phyloP scores from a whole-genome alignment of 108 stramenopile genomes.

The Conticribra guillardii region DNA sequence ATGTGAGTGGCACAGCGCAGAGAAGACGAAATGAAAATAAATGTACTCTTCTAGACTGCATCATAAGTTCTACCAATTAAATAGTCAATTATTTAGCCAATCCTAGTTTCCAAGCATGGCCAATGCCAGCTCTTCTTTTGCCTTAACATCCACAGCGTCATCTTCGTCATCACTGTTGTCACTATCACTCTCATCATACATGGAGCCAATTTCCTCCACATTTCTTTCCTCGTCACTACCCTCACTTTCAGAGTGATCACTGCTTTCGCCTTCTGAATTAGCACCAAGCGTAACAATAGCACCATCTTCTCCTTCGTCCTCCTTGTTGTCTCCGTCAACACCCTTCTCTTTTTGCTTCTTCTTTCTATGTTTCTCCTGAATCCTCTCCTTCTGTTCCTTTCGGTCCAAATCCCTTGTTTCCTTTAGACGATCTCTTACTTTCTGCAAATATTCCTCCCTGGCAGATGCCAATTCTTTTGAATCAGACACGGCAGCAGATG shows the following conservation, averaged over 20 bases:
- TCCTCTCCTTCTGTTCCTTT: constrained; percentile 76
- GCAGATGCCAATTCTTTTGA: constrained; percentile 51
- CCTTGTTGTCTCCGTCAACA: constrained; percentile 34
- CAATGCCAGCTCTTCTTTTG: constrained; percentile 79
- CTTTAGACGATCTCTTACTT: constrained; percentile 70
- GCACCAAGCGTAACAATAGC: constrained; percentile 35
- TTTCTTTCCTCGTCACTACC: constrained; percentile 22
- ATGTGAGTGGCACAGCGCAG: too few relatives aligned
- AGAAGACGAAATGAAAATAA: not conserved
- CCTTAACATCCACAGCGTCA: constrained; percentile 53
- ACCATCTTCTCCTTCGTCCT: constrained; percentile 20
- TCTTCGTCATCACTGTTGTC: constrained; percentile 41
- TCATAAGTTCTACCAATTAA: not conserved
- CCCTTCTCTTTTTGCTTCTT: constrained; percentile 65
- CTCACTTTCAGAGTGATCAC: constrained; percentile 21
- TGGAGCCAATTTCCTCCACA: constrained; percentile 11
- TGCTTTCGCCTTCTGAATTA: constrained; percentile 2
- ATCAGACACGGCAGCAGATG: constrained; percentile 15
- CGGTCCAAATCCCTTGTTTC: constrained; percentile 70
- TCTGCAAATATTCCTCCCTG: constrained; percentile 68
- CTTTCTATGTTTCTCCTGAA: constrained; percentile 84
- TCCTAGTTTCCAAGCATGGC: constrained; percentile 62
- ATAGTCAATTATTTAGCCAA: not conserved
- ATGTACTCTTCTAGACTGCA: not conserved
- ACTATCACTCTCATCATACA: constrained; percentile 31